Base-by-base conservation (phyloP, 2,329 filamentous ascomycete genomes). In the Septoria linicola region DNA sequence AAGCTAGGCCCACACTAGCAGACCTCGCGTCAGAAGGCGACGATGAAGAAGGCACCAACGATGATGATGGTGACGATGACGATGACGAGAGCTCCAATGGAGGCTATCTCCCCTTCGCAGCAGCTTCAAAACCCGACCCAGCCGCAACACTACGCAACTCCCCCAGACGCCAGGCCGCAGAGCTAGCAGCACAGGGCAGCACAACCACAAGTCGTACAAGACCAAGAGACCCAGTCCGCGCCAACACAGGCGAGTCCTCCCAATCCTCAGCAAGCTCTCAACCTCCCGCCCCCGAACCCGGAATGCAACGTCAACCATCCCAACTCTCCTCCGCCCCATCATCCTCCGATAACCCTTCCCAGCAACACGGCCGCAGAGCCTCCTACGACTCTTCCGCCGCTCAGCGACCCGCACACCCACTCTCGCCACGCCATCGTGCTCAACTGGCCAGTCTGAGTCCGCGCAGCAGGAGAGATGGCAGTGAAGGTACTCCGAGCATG, bases 401-500 rank as follows among this genome's bases (percentile, higher is more conserved):
- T 13, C 49, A 39, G 36, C 44, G 41, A 32, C 41, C 54, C 13
- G 61, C 60, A 4, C 66, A 66, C 6, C 62, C 68, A 2, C 57
- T 75, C 8, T 70, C 67, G 35, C 83, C 83, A 1, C 78, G 79
- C 17, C 77, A 83, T 19, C 78, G 78, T 11, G 75, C 78, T 5
- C 84, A 86, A 36, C 63, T 84, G 41, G 74, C 78, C 2, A 77
- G 76, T 20, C 72, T 79, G 37, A 82, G 78, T 60, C 79, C 81
- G 1, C 69, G 72, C 7, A 71, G 70, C 7, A 78, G 77, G 53
- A 76, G 77, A 10, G 83, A 86, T 55, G 81, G 81, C 10, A 89
- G 85, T 63, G 85, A 89, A 56, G 85, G 85, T 11, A 85, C 84
- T 11, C 86, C 85, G 1, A 89, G 86, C 61, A 89, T 90, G 83